Conservation (phyloP, 306 rosid species). For the Dalbergia cultrata region DNA sequence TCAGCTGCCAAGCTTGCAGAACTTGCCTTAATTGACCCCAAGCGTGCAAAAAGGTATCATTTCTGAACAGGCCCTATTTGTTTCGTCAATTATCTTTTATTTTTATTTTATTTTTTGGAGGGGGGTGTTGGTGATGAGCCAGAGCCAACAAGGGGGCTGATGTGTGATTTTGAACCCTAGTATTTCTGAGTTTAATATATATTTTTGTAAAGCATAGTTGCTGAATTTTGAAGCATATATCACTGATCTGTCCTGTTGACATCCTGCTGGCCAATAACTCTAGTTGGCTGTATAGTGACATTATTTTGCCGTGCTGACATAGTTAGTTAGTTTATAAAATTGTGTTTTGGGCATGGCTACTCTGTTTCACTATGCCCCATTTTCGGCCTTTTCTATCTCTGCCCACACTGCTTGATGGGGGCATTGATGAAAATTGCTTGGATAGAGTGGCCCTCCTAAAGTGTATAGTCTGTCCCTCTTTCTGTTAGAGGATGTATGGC, state of each 20-base stretch:
- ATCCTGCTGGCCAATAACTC: constrained; percentile 5
- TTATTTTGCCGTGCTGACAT: background rate
- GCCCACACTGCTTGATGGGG: background rate
- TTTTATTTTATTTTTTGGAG: background rate
- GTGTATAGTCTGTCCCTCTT: constrained; percentile 7
- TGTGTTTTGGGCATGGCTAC: constrained; percentile 17
- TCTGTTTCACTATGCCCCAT: background rate
- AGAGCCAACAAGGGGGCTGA: background rate
- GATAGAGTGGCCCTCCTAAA: background rate
- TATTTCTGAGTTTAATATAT: constrained; percentile 7
- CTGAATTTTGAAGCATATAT: background rate
- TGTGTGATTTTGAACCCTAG: background rate
- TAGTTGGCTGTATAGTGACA: constrained; percentile 22
- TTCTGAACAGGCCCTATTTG: background rate
- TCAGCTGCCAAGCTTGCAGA: constrained; percentile 94
- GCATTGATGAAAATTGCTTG: constrained; percentile 11
- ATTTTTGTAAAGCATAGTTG: background rate
- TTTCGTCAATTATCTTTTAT: background rate
- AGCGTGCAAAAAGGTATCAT: constrained; percentile 91
- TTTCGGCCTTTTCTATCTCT: constrained; percentile 11
- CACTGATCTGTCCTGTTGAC: background rate
- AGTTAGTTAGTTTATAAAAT: constrained; percentile 9
- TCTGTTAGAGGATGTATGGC: constrained; percentile 4
- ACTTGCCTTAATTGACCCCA: constrained; percentile 91
- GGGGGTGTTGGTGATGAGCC: too few species aligned